Evolutionary conservation across 2,329 filamentous ascomycete species (phyloP).

Genomic region (Chrysosphaeria jannelii): DNA sequence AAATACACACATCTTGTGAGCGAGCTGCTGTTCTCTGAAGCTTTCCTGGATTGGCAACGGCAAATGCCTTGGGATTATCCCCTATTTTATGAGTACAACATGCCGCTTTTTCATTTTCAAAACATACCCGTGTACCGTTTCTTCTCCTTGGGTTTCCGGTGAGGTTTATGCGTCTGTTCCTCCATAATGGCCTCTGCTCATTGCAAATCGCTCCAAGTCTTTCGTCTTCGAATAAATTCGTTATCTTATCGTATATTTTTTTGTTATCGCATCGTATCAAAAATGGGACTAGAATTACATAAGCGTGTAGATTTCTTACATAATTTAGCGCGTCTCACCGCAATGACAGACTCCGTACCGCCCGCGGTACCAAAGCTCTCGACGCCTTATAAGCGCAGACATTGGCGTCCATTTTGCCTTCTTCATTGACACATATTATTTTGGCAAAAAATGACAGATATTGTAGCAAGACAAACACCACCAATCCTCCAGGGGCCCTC

Average conservation of each 20-base stretch:
- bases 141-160: constrained; percentile 71
- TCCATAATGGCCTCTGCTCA: constrained; percentile 26
- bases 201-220: neutral
- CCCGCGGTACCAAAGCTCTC: neutral
- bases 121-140: constrained; percentile 33
- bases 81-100: too few species aligned
- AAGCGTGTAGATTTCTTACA: constrained; percentile 1
- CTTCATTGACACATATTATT: neutral
- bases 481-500: constrained; percentile 21
- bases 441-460: constrained; percentile 13
- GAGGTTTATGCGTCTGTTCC: constrained; percentile 58
- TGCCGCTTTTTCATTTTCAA: constrained; percentile 1
- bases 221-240: neutral
- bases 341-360: neutral
- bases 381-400: neutral
- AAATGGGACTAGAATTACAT: constrained; percentile 1
- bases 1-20: constrained; percentile 29
- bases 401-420: neutral
- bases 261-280: constrained; percentile 4
- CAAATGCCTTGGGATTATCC: constrained; percentile 71
- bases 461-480: constrained; percentile 15
- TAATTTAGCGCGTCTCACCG: neutral
- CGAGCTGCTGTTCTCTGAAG: constrained; percentile 45
- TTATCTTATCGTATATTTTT: constrained; percentile 2
- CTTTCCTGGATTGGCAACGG: constrained; percentile 53